These are phyloP conservation scores for Benincasa hispida DNA, from an alignment of 306 rosid genomes.

Conservation along the genomic window DNA sequence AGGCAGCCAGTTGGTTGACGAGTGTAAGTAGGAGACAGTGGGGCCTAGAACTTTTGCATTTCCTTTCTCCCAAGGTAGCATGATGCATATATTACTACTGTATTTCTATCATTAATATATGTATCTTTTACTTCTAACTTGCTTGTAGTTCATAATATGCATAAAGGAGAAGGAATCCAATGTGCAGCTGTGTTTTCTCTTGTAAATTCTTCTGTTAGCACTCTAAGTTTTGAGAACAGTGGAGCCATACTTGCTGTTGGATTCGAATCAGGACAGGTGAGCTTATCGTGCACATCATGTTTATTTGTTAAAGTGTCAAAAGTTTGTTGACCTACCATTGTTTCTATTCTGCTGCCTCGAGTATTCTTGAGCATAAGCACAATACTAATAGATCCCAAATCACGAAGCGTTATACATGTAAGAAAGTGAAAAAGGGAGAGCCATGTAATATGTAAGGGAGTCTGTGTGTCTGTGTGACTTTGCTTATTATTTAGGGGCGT, in stretches of 20 bases:
- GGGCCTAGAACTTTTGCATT: not conserved
- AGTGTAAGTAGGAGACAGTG: not conserved
- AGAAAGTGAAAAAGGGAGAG: not conserved
- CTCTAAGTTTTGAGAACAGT: slow-evolving; percentile 40
- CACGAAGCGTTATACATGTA: not conserved
- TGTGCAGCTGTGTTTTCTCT: slow-evolving; percentile 55
- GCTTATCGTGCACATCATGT: slow-evolving; percentile 10
- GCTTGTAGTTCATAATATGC: slow-evolving; percentile 36
- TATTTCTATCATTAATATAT: not conserved
- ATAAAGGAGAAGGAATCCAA: slow-evolving; percentile 43
- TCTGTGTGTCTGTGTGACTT: not conserved
- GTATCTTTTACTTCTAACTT: slow-evolving; percentile 12
- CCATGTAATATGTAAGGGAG: not conserved
- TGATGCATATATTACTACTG: not conserved
- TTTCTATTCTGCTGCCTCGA: not conserved
- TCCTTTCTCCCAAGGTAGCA: not conserved
- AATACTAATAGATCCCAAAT: not conserved
- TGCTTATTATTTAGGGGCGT: not conserved
- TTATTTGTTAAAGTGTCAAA: not conserved
- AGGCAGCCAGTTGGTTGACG: not conserved
- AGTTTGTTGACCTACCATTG: not conserved
- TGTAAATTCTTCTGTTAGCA: slow-evolving; percentile 42
- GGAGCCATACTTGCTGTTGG: slow-evolving; percentile 61
- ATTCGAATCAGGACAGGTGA: slow-evolving; percentile 71
- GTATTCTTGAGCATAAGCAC: not conserved